Percentiles rank a stretch among this genome's conserved stretches.
Evolutionary conservation across 768 basidiomycete species (phyloP).

Genomic region (Tricholoma sp.): DNA sequence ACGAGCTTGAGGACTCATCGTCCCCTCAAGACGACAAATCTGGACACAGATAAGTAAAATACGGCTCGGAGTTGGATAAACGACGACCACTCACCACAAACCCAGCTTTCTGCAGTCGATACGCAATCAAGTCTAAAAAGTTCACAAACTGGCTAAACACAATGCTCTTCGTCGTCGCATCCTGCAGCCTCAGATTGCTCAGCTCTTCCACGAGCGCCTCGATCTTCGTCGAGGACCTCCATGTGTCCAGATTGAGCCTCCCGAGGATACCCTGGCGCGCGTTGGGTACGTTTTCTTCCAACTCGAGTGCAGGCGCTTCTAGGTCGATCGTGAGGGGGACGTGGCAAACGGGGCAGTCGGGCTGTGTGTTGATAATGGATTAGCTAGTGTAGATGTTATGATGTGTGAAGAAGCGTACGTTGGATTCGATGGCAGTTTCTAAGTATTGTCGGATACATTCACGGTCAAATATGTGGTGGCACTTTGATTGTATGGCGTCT

Average conservation of each 20-base stretch:
- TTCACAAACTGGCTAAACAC: constrained; percentile 97
- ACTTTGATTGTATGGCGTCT: constrained; percentile 92
- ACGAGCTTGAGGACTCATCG: constrained; percentile 94
- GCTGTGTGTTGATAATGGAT: constrained; percentile 36
- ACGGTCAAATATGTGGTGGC: constrained; percentile 92
- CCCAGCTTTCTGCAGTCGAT: constrained; percentile 85
- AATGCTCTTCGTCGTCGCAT: constrained; percentile 91
- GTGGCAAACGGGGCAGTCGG: constrained; percentile 94
- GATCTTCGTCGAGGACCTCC: constrained; percentile 96
- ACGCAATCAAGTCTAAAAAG: constrained; percentile 91
- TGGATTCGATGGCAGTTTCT: constrained; percentile 61
- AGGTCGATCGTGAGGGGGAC: constrained; percentile 89
- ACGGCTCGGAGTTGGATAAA: neutral
- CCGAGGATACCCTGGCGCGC: constrained; percentile 90
- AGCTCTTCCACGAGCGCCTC: constrained; percentile 96
- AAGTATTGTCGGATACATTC: constrained; percentile 95
- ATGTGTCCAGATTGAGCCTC: constrained; percentile 80
- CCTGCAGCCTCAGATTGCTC: constrained; percentile 73
- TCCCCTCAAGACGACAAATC: constrained; percentile 93
- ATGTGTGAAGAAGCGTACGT: constrained; percentile 34
- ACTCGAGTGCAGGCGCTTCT: constrained; percentile 88
- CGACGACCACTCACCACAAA: constrained; percentile 60
- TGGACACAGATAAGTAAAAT: constrained; percentile 21
- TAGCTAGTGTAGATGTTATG: neutral
- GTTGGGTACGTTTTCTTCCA: constrained; percentile 51